Evolutionary conservation across 2,329 filamentous ascomycete genomes (phyloP), one percentile per base, ranked within the genome.

Genomic region (Xylariomycetidae sp.): DNA sequence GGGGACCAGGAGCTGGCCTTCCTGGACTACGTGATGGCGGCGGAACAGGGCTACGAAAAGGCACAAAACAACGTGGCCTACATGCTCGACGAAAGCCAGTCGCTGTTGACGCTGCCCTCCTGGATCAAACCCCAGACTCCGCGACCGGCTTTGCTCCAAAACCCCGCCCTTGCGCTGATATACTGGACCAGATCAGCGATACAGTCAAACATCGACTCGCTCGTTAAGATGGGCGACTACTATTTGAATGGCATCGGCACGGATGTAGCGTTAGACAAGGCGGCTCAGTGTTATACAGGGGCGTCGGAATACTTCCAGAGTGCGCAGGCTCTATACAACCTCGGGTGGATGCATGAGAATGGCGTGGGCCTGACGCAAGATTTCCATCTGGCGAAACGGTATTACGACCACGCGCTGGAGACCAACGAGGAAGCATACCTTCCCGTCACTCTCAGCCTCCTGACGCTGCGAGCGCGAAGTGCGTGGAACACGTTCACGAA

Each of bases 261-360:
- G 1, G 65, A 75, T 6, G 50, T 67, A 0, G 84, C 93, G 45
- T 65, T 84, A 13, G 81, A 89, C 48, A 95, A 95, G 59, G 93
- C 93, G 5, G 88, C 89, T 0, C 80, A 84, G 27, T 98, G 92
- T 64, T 98, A 98, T 52, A 82, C 85, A 33, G 85, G 86, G 4
- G 92, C 92, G 2, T 89, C 89, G 0, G 92, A 98, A 54, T 88
- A 85, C 39, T 80, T 90, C 47, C 83, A 88, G 53, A 94, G 87
- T 48, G 92, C 90, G 3, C 93, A 98, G 61, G 92, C 93, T 10
- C 77, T 95, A 37, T 98, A 88, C 76, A 96, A 98, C 51, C 69
- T 98, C 10, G 93, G 92, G 5, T 98, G 92, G 92, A 96, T 98
- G 90, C 88, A 98, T 53, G 92, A 98, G 61, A 95, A 96, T 52